These are phyloP conservation scores for Cystofilobasidium bisporidii DNA, from an alignment of 768 basidiomycete species.

Conservation along the genomic window DNA sequence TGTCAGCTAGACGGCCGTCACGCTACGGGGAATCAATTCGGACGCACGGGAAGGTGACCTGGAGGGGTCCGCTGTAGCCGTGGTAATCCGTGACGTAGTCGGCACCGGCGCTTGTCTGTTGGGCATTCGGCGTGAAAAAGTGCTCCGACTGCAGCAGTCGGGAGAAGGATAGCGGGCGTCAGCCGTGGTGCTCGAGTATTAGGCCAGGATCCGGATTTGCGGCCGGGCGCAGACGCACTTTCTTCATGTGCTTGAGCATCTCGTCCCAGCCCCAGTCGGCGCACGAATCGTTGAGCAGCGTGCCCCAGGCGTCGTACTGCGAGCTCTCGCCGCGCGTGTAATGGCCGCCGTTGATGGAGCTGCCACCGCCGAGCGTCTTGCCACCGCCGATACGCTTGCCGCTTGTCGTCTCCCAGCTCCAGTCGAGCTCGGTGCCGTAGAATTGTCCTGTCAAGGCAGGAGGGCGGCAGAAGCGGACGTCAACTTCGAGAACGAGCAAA, in stretches of 20 bases:
- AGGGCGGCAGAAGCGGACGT: no score
- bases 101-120: conserved; percentile 35
- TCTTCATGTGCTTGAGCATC: conserved; percentile 41
- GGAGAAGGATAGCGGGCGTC: no score
- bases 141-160: conserved; percentile 32
- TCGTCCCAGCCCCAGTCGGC: conserved; percentile 44
- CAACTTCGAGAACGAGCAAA: no score
- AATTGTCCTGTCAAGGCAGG: no score
- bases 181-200: no score
- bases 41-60: conserved; percentile 44
- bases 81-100: conserved; percentile 46
- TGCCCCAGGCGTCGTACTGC: conserved; percentile 45
- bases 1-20: no score
- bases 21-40: no score
- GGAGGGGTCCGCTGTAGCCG: conserved; percentile 50
- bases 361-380: conserved; percentile 44
- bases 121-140: conserved; percentile 31
- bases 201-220: neutral
- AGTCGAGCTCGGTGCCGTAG: conserved; percentile 42
- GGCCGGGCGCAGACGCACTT: conserved; percentile 28
- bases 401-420: conserved; percentile 43
- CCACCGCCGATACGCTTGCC: conserved; percentile 31
- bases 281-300: conserved; percentile 39
- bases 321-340: conserved; percentile 46
- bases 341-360: conserved; percentile 48